These are phyloP conservation scores for Coemansia sp. DNA, from an alignment of 192 early-diverging fungal genomes.

Conservation along the genomic window DNA sequence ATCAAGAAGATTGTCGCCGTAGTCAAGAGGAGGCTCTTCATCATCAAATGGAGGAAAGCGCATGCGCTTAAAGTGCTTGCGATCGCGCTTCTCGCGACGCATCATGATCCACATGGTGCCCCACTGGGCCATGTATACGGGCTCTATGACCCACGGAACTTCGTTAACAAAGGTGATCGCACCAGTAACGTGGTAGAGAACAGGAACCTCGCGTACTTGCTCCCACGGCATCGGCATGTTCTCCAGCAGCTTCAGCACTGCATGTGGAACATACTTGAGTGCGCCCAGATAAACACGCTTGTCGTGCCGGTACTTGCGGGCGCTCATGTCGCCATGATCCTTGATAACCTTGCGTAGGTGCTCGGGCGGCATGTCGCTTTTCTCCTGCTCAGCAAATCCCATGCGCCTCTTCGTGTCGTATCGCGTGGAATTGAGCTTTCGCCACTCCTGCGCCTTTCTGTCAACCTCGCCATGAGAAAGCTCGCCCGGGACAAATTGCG, in stretches of 20 bases:
- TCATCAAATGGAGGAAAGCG: constrained; percentile 98
- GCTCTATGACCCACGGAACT: constrained; percentile 95
- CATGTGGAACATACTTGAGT: constrained; percentile 97
- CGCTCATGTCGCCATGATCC: constrained; percentile 99
- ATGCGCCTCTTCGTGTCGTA: constrained; percentile 94
- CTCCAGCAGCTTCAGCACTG: constrained; percentile 95
- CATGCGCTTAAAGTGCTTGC: constrained; percentile 99
- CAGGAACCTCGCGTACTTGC: constrained; percentile 93
- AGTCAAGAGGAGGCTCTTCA: constrained; percentile 98
- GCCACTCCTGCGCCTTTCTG: constrained; percentile 87
- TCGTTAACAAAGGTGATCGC: constrained; percentile 99
- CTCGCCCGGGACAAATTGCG: constrained; percentile 35
- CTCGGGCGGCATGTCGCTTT: constrained; percentile 96
- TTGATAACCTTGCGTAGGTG: constrained; percentile 98
- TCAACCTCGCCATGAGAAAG: constrained; percentile 26
- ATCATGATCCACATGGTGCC: constrained; percentile 99
- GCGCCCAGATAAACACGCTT: constrained; percentile 98
- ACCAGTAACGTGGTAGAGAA: constrained; percentile 97
- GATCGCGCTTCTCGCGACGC: constrained; percentile 96
- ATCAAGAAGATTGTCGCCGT: constrained; percentile 97
- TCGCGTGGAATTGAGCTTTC: constrained; percentile 83
- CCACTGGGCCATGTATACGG: constrained; percentile 98
- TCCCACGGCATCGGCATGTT: constrained; percentile 99
- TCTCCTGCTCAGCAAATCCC: constrained; percentile 92
- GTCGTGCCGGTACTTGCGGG: constrained; percentile 94